Evolutionary conservation across 169 alveolate genomes (phyloP), one percentile per base, ranked within the genome.

Genomic region (Plasmodium gallinaceum): DNA sequence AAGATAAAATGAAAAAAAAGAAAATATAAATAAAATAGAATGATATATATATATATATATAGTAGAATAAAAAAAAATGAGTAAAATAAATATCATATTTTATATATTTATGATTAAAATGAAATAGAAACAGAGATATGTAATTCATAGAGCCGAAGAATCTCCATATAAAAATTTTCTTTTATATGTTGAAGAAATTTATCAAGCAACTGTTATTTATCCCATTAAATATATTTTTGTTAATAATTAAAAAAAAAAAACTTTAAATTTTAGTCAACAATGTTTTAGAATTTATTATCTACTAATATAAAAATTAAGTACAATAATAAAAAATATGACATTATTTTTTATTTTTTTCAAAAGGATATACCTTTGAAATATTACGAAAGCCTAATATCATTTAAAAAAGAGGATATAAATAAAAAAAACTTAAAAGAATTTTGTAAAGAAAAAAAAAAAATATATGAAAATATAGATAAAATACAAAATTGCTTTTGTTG

Each of bases 211-310:
- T 48, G 90, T 80, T 46, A 32, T 80, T 7, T 80, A 80, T 48
- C 90, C 90, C 32, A 58, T 80, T n/a, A 80, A 71, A 80, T 80
- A 80, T 51, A 46, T 80, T 24, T 66, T 62, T 48, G 90, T 80
- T 57, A 80, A 62, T 39, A 70, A 46, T 46, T 5, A 72, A 72
- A 54, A 16, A 54, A 45, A 74, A 45, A 60, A 16, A 43, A 46
- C 12, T 57, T 45, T 12, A 10, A 7, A 7, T 2, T 22, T 10
- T 12, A 57, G 7, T 14, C 6, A 1, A 60, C 9, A 7, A 10
- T 20, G 0, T 20, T 32, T 32, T 32, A 32, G 39, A 32, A 32
- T 32, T 32, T 32, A 32, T 32, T 43, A n/a, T 10, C 45, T 3
- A 1, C 1, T 46, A 22, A 10, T 7, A 0, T 5, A 6, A 51